Percentiles rank a stretch among this genome's conserved stretches.
Evolutionary conservation across 805 yeast genomes (phyloP).

Genomic region (Wickerhamiella nectarea): DNA sequence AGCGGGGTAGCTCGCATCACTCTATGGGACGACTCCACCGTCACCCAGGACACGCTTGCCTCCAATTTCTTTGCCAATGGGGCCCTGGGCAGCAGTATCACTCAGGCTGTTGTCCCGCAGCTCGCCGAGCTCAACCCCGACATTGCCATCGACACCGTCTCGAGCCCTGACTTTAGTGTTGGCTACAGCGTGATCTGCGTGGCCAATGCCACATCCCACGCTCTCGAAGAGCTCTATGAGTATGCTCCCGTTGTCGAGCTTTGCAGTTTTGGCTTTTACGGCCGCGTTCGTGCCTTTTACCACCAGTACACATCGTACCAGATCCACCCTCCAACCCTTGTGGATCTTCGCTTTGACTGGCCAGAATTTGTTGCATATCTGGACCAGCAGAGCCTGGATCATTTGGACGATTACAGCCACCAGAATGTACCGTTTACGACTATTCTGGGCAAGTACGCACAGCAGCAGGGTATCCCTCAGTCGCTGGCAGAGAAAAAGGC

Average conservation of each 20-base stretch:
- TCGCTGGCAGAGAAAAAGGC: slow-evolving; percentile 30
- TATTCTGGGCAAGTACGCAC: slow-evolving; percentile 37
- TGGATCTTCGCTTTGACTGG: slow-evolving; percentile 62
- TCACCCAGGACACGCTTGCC: slow-evolving; percentile 49
- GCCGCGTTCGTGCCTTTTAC: slow-evolving; percentile 39
- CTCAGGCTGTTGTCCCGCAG: slow-evolving; percentile 28
- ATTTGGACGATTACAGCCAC: slow-evolving; percentile 30
- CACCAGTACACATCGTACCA: slow-evolving; percentile 55
- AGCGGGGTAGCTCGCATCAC: slow-evolving; percentile 77
- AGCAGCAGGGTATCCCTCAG: slow-evolving; percentile 32
- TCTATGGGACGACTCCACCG: slow-evolving; percentile 44
- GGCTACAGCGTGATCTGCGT: slow-evolving; percentile 1
- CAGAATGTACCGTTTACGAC: slow-evolving; percentile 61
- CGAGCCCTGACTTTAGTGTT: not conserved
- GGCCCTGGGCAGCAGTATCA: slow-evolving; percentile 39
- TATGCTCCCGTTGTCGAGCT: slow-evolving; percentile 42
- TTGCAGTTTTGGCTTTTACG: slow-evolving; percentile 51
- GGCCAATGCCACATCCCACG: not conserved
- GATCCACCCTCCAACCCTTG: slow-evolving; percentile 51
- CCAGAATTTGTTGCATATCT: slow-evolving; percentile 40
- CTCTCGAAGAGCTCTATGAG: slow-evolving; percentile 10
- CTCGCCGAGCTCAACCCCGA: slow-evolving; percentile 44
- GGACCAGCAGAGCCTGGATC: slow-evolving; percentile 37
- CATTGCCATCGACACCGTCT: slow-evolving; percentile 10
- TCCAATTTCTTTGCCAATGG: slow-evolving; percentile 58